Percentiles rank a stretch among this genome's conserved stretches.
Conservation (phyloP, 208 protist genomes). For the Strigomonas culicis region DNA sequence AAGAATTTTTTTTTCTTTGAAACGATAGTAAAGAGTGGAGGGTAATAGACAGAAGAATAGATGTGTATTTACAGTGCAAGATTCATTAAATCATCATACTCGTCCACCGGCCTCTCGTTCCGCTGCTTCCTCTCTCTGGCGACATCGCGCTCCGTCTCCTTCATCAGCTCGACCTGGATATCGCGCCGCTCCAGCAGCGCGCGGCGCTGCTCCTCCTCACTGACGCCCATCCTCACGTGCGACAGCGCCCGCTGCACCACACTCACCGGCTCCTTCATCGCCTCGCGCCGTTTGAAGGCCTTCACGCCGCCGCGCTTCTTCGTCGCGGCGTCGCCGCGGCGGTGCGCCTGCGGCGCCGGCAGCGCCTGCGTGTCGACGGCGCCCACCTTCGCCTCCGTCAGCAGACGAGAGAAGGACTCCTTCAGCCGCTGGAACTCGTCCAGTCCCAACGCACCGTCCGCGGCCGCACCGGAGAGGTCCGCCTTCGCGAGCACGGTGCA, state of each 20-base stretch:
- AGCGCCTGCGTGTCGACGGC: slow-evolving; percentile 74
- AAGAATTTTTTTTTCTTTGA: neutral
- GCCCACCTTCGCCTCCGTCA: slow-evolving; percentile 64
- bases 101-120: slow-evolving; percentile 27
- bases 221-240: slow-evolving; percentile 80
- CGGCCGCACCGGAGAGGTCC: slow-evolving; percentile 36
- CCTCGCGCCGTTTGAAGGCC: slow-evolving; percentile 52
- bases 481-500: slow-evolving; percentile 52
- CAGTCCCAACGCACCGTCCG: slow-evolving; percentile 40
- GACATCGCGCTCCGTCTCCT: slow-evolving; percentile 43
- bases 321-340: slow-evolving; percentile 39
- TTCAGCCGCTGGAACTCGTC: slow-evolving; percentile 41
- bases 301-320: slow-evolving; percentile 60
- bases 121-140: slow-evolving; percentile 45
- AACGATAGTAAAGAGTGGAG: neutral
- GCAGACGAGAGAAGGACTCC: slow-evolving; percentile 43
- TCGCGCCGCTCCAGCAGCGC: slow-evolving; percentile 61
- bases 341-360: slow-evolving; percentile 60
- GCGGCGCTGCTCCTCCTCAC: slow-evolving; percentile 76
- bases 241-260: slow-evolving; percentile 64
- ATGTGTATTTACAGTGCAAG: slow-evolving; percentile 33
- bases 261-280: slow-evolving; percentile 39
- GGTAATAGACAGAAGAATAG: neutral
- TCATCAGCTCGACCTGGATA: slow-evolving; percentile 49
- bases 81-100: slow-evolving; percentile 77